These are phyloP conservation scores for Copromyces sp. DNA, from an alignment of 495 filamentous ascomycete genomes.

Conservation along the genomic window DNA sequence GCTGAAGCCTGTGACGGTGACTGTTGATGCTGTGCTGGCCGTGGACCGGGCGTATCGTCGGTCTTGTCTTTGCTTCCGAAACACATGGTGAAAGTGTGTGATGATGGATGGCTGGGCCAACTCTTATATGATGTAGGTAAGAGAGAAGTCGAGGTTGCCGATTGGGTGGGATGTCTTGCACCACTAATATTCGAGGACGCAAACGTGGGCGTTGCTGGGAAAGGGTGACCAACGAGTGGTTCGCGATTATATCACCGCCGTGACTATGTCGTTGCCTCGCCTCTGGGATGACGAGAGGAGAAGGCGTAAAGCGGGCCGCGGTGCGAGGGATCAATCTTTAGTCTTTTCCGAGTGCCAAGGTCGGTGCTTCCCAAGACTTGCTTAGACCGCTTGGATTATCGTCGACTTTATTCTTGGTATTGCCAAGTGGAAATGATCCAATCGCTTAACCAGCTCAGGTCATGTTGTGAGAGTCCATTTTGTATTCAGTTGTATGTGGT, in stretches of 20 bases:
- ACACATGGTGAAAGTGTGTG: slow-evolving; percentile 25
- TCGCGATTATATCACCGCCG: not conserved
- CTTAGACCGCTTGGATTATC: not conserved
- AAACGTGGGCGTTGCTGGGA: not conserved
- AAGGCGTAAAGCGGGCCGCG: not conserved
- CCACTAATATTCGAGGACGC: not conserved
- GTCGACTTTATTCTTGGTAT: not conserved
- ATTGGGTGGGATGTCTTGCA: not conserved
- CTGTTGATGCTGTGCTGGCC: slow-evolving; percentile 15
- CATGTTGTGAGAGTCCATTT: not conserved
- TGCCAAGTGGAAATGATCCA: not conserved
- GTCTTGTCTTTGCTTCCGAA: slow-evolving; percentile 31
- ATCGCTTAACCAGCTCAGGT: not conserved
- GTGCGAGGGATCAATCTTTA: not conserved
- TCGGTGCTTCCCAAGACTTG: not conserved
- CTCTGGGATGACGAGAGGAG: not conserved
- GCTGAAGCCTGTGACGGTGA: slow-evolving; percentile 11
- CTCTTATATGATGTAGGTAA: not conserved
- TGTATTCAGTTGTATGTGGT: not conserved
- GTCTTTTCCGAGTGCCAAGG: not conserved
- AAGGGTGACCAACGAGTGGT: not conserved
- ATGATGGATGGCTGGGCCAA: not conserved
- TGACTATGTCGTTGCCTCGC: not conserved
- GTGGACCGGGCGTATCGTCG: slow-evolving; percentile 16
- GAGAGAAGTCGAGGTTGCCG: not conserved